Evolutionary conservation across 2,329 filamentous ascomycete genomes (phyloP), one percentile per base, ranked within the genome.

Genomic region (Lachnellula arida): DNA sequence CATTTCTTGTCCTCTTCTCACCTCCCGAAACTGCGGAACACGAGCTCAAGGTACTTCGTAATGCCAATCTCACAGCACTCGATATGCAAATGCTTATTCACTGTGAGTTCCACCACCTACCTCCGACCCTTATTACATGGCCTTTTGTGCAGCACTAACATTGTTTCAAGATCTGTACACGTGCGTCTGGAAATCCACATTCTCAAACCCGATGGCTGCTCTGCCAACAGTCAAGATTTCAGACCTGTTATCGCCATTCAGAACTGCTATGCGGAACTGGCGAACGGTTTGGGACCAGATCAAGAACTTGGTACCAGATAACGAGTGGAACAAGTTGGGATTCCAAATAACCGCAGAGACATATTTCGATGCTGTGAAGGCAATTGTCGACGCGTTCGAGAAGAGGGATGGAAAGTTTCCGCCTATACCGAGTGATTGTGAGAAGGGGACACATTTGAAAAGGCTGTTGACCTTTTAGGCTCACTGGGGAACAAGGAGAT

Each of bases 1-100:
- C 68, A 4, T 68, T 67, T 44, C 35, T 63, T 8, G 50, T 61
- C 12, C 50, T 70, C 1, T 68, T 68, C 37, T 46, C 60, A 5
- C 46, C 59, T 5, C 49, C 53, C 4, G 59, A 62, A 42, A 53
- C 44, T 1, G 53, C 54, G 4, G 52, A 68, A 8, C 40, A 60
- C 11, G 58, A 63, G 12, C 47, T 68, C 9, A 37, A 56, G 32
- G 39, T 53, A 1, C 53, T 69, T 32, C 49, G 62, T 22, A 34
- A 49, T 5, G 59, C 52, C 17, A 56, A 57, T 11, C 40, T 69
- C 39, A 67, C 60, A 28, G 60, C 62, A 14, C 46, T 67, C 34
- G 67, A 70, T 56, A 64, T 70, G 64, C 65, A 68, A n/a, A 65
- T 67, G 54, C 60, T 70, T 4, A 66, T 70, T 14, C 63, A 69